Conservation (phyloP, 129 eudicot genomes). For the Erigeron canadensis region DNA sequence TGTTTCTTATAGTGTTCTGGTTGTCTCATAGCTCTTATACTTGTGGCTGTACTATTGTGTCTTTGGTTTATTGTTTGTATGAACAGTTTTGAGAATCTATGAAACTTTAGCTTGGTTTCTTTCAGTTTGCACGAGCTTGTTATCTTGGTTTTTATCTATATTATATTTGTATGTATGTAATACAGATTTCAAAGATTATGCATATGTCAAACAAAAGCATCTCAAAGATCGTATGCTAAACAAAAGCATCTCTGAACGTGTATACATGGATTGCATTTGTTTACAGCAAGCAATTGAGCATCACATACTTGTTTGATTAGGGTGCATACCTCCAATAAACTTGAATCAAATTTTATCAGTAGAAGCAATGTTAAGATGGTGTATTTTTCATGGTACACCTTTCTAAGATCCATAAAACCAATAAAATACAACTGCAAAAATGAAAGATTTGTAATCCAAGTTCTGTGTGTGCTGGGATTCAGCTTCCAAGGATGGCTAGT, state of each 20-base stretch:
- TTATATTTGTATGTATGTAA: neutral
- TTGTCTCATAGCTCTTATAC: neutral
- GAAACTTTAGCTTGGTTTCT: conserved; percentile 12
- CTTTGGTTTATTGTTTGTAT: conserved; percentile 14
- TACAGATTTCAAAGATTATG: too few relatives aligned
- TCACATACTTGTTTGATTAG: neutral
- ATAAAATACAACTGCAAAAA: neutral
- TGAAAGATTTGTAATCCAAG: neutral
- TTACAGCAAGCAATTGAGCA: neutral
- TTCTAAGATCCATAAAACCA: neutral
- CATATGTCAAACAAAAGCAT: too few relatives aligned
- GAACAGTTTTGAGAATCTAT: conserved; percentile 13
- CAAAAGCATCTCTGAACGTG: neutral
- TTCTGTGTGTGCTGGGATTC: neutral
- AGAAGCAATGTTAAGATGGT: neutral
- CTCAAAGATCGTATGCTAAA: too few relatives aligned
- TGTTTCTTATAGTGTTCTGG: neutral
- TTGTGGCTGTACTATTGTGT: neutral
- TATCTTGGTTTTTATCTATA: neutral
- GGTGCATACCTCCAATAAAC: neutral
- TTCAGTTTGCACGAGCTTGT: neutral
- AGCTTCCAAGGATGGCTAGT: neutral
- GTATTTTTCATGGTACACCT: neutral
- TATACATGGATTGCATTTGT: neutral
- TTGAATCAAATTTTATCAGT: neutral